Base-by-base conservation (phyloP, 2,329 filamentous ascomycete genomes). In the Hymenoscyphus linearis region DNA sequence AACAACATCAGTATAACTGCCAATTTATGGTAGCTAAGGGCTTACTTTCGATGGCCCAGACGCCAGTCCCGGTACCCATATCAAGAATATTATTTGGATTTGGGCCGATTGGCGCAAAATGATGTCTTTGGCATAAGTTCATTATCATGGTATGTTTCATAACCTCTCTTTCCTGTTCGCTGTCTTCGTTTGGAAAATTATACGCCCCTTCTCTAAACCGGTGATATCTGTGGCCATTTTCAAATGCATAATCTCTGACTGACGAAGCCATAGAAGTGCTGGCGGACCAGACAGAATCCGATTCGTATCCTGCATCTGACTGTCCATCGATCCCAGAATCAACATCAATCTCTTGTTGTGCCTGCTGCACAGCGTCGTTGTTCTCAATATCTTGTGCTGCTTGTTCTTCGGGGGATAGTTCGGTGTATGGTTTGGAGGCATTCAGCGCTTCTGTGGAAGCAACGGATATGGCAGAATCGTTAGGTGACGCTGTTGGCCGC, bases 221-320 rank as follows among this genome's bases (percentile, higher is more conserved):
- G 67, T 85, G 83, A 62, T 85, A 86, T 27, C 83, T 76, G 26
- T 82, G 76, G n/a, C 83, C 83, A 67, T 86, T 84, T 66, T 85
- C 82, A 60, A 75, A 78, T 55, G 76, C 74, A 65, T 52, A 85
- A 63, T 85, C 78, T 52, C 78, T 73, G 26, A 82, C 74, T 40
- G 72, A 75, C 53, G 64, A 67, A 2, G 64, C 60, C 3, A 73
- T 58, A 9, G 69, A 72, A 6, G 69, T 69, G 1, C 66, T 65
- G 40, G 65, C 63, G 3, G 68, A 67, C 13, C 36, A 12, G 2
- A 66, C 9, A 34, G 63, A 63, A 55, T 71, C 71, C 2, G 68
- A 69, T 50, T 69, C 70, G 62, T 72, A 72, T 26, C 71, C 71
- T 9, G 66, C 66, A 62, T 71, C 69, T 13, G 64, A 65, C 14